Evolutionary conservation across 768 basidiomycete genomes (phyloP).

Genomic region (Pluteus cervinus): DNA sequence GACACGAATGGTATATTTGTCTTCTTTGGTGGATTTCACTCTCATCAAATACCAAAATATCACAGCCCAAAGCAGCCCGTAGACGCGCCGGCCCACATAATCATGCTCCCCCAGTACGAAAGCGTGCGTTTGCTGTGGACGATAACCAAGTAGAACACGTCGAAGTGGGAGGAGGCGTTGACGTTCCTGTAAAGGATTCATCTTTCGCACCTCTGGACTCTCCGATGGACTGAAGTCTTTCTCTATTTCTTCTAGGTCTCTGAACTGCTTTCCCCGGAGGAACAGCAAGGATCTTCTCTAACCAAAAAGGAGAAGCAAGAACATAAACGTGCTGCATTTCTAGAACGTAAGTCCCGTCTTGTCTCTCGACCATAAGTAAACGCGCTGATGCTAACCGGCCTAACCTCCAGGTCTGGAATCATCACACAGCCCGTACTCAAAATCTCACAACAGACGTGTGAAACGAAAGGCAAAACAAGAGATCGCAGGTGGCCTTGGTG

Average conservation of each 20-base stretch:
- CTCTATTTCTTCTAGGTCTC: too few species aligned
- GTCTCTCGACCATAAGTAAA: neutral
- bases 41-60: constrained; percentile 1
- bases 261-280: constrained; percentile 21
- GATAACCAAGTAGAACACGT: constrained; percentile 42
- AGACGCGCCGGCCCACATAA: constrained; percentile 40
- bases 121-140: constrained; percentile 44
- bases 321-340: constrained; percentile 60
- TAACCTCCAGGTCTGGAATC: constrained; percentile 32
- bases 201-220: neutral
- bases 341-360: constrained; percentile 43
- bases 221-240: too few species aligned
- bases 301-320: constrained; percentile 67
- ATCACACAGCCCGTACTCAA: constrained; percentile 54
- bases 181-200: constrained; percentile 32
- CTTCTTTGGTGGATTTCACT: neutral
- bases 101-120: constrained; percentile 43
- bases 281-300: constrained; percentile 17
- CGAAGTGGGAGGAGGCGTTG: constrained; percentile 34
- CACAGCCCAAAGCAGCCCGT: constrained; percentile 35
- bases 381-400: neutral
- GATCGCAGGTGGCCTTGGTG: constrained; percentile 42
- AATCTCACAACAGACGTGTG: constrained; percentile 62
- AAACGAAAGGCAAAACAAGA: constrained; percentile 67
- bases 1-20: constrained; percentile 15